phyloP scores from a whole-genome alignment of 1,139 yeast species.

The Debaryomycetaceae sp. region DNA sequence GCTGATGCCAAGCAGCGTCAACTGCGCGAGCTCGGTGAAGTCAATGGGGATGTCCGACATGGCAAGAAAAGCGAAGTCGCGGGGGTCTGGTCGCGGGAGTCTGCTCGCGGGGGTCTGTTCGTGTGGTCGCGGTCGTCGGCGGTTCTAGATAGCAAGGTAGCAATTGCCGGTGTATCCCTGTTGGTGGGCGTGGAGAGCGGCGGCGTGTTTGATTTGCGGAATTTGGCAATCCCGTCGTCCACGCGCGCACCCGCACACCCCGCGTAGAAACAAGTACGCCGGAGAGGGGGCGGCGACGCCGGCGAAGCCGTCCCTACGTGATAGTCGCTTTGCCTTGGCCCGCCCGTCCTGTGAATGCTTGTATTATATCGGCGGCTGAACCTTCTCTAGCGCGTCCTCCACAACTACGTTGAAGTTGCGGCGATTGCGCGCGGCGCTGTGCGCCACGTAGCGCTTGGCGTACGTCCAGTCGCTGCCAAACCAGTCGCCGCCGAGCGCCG shows the following conservation, averaged over 20 bases:
- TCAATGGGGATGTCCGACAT: conserved; percentile 79
- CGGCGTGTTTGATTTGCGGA: too few species aligned
- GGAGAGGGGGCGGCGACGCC: neutral
- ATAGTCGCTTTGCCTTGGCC: too few species aligned
- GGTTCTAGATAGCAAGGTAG: too few species aligned
- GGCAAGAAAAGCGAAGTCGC: too few species aligned
- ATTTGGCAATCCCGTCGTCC: conserved; percentile 7
- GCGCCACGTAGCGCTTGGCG: conserved; percentile 27
- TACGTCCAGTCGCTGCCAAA: conserved; percentile 41
- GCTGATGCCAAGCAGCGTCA: conserved; percentile 78
- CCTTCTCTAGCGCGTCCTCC: conserved; percentile 34
- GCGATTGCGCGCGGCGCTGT: conserved; percentile 17
- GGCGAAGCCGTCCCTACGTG: neutral
- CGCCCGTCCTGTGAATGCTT: neutral
- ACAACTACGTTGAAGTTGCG: conserved; percentile 26
- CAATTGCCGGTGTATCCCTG: too few species aligned
- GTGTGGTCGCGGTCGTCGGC: too few species aligned
- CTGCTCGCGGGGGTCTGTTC: too few species aligned
- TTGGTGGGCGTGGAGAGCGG: too few species aligned
- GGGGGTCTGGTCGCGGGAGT: too few species aligned
- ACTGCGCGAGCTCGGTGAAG: conserved; percentile 90
- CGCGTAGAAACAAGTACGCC: conserved; percentile 5
- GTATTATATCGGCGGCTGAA: conserved; percentile 36
- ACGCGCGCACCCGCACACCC: conserved; percentile 6
- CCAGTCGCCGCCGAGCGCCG: conserved; percentile 45